A percentile compares a stretch with the other conserved stretches of the same genome.
phyloP scores from a whole-genome alignment of 257 asterid species.

The Lavandula angustifolia region DNA sequence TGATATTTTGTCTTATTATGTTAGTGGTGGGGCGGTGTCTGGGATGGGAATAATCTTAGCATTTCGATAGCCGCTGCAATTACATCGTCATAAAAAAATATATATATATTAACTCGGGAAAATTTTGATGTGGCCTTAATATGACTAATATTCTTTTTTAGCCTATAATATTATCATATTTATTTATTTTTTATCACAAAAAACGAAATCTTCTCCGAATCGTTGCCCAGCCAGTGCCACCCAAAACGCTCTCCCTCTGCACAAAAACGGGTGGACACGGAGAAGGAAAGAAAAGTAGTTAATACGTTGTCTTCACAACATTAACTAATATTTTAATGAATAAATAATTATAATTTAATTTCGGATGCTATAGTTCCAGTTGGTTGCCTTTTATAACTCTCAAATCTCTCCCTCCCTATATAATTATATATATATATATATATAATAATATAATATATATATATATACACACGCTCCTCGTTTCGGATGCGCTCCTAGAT shows the following conservation, averaged over 20 bases:
- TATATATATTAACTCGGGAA: no score
- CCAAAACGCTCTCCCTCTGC: neutral
- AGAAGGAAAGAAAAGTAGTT: slow-evolving; percentile 11
- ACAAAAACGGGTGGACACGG: slow-evolving; percentile 32
- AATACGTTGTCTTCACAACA: neutral
- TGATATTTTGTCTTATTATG: no score
- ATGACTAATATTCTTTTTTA: no score
- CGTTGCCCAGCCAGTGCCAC: slow-evolving; percentile 24
- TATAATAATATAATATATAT: no score
- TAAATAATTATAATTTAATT: neutral
- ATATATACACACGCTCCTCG: slow-evolving; percentile 14
- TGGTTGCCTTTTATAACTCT: slow-evolving; percentile 26
- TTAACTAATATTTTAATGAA: neutral
- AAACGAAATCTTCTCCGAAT: neutral
- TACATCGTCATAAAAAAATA: no score
- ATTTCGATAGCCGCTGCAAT: no score
- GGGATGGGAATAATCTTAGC: no score
- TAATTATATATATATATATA: no score
- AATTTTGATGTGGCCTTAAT: no score
- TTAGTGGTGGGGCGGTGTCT: no score
- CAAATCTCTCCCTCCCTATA: slow-evolving; percentile 28
- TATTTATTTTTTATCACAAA: no score
- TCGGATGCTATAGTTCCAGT: slow-evolving; percentile 25
- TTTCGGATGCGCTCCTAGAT: slow-evolving; percentile 33
- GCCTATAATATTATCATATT: no score